Base-by-base conservation (phyloP, 441 rosid species). In the Populus tomentosa region DNA sequence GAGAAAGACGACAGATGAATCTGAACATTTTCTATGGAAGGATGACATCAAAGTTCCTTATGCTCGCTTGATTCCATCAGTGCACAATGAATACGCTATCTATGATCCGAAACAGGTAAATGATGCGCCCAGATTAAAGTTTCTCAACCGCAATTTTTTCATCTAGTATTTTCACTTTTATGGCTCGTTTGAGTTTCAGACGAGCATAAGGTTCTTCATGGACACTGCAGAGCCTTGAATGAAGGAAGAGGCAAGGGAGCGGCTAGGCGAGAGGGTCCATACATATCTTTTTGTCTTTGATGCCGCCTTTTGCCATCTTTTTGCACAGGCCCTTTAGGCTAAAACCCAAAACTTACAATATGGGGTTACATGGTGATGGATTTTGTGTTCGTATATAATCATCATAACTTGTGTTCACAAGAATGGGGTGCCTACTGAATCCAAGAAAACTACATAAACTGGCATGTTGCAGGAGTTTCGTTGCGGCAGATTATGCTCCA, bases 41-140 rank as follows among this genome's bases (percentile, higher is more conserved):
- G 93, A 85, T 56, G 90, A 84, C 70, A 89, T 92, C 40, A 91
- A 85, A 53, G 91, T 92, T 32, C 98, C 97, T 3, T 89, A 97
- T 53, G 95, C 97, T 35, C 82, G 82, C 4, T 70, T 95, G 69
- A 83, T 92, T 32, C 85, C 90, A 1, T 95, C 95, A 0, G 90
- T 80, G 23, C 86, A 86, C 80, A 91, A 88, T 18, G 97, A 92
- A 77, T 89, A 91, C 5, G 93, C 95, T 0, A 91, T 94, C 23
- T 92, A 90, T 69, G 94, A 94, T 53, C 94, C 91, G 0, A 88
- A 90, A 81, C 92, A 85, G 94, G 99, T 88, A 30, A 30, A 2
- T 1, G 24, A 1, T 8, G 0, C 18, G 0, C 18, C 4, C 0
- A 11, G 18, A 46, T 46, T 46, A 46, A 11, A 46, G 53, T 13